A percentile compares a stretch with the other conserved stretches of the same genome.
Evolutionary conservation across 1,139 yeast species (phyloP).

Genomic region (Zygoascus meyerae): DNA sequence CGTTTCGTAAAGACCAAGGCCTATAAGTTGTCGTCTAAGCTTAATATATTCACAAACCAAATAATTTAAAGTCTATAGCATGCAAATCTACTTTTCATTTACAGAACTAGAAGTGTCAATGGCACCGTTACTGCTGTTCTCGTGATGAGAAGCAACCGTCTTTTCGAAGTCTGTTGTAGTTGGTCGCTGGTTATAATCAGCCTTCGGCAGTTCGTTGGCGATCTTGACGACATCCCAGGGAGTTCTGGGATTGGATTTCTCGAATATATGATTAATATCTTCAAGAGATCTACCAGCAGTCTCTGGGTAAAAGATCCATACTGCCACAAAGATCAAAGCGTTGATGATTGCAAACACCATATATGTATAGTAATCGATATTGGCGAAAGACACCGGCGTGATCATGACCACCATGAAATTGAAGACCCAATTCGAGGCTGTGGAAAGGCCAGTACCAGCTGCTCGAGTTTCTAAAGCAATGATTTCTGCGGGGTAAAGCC

Average conservation of each 20-base stretch:
- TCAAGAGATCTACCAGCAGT: constrained; percentile 72
- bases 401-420: constrained; percentile 57
- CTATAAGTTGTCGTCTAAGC: too few species aligned
- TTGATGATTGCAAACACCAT: constrained; percentile 61
- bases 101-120: background rate
- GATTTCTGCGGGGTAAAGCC: constrained; percentile 34
- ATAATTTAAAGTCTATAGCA: too few species aligned
- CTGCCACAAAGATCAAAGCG: constrained; percentile 50
- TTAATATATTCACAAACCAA: too few species aligned
- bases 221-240: constrained; percentile 38
- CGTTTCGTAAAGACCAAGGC: too few species aligned
- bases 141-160: background rate
- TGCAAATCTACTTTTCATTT: too few species aligned
- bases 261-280: constrained; percentile 44
- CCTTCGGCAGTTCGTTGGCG: constrained; percentile 22
- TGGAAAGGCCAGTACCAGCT: constrained; percentile 64
- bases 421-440: constrained; percentile 74
- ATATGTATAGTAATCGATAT: constrained; percentile 57
- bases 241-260: constrained; percentile 31
- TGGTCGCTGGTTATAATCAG: background rate
- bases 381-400: constrained; percentile 43
- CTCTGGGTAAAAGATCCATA: constrained; percentile 65
- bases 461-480: constrained; percentile 71
- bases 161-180: background rate
- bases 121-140: background rate